These are phyloP conservation scores for Arthroderma uncinatum DNA, from an alignment of 2,329 filamentous ascomycete species.

Conservation along the genomic window DNA sequence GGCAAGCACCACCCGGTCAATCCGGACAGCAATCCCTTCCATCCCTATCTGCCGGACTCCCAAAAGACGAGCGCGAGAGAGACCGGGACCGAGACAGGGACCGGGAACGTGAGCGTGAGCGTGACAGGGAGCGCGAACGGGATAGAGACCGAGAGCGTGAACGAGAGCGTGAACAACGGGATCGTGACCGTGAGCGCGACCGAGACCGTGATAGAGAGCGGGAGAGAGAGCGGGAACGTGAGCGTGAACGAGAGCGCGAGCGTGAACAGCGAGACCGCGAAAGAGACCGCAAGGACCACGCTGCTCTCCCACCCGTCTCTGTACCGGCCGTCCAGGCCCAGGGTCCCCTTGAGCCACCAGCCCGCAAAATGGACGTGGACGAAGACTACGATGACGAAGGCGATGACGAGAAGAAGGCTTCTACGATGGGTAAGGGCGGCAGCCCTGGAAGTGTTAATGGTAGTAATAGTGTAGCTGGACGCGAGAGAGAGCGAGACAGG, in stretches of 20 bases:
- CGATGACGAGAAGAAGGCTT: slow-evolving; percentile 60
- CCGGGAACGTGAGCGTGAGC: neutral
- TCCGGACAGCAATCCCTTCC: slow-evolving; percentile 31
- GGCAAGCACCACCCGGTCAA: slow-evolving; percentile 12
- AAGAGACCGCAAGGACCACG: slow-evolving; percentile 34
- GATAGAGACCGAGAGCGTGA: neutral
- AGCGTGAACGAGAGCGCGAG: slow-evolving; percentile 1
- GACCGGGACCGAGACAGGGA: neutral
- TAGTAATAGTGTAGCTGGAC: slow-evolving; percentile 8
- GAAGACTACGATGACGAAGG: slow-evolving; percentile 95
- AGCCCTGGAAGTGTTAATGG: slow-evolving; percentile 9
- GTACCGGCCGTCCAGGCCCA: neutral
- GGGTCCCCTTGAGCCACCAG: slow-evolving; percentile 60
- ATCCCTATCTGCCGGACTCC: slow-evolving; percentile 15
- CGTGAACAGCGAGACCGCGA: slow-evolving; percentile 1
- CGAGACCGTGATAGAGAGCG: neutral
- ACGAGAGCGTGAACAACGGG: neutral
- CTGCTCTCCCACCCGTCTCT: slow-evolving; percentile 23
- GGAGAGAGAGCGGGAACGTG: neutral
- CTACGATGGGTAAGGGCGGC: slow-evolving; percentile 25
- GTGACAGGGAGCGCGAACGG: neutral
- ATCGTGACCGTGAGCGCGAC: neutral
- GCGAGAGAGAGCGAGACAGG: neutral
- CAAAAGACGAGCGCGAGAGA: slow-evolving; percentile 43
- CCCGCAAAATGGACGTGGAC: slow-evolving; percentile 91